Base-by-base conservation (phyloP, 192 early-diverging fungal species). In the Glomus cerebriforme region DNA sequence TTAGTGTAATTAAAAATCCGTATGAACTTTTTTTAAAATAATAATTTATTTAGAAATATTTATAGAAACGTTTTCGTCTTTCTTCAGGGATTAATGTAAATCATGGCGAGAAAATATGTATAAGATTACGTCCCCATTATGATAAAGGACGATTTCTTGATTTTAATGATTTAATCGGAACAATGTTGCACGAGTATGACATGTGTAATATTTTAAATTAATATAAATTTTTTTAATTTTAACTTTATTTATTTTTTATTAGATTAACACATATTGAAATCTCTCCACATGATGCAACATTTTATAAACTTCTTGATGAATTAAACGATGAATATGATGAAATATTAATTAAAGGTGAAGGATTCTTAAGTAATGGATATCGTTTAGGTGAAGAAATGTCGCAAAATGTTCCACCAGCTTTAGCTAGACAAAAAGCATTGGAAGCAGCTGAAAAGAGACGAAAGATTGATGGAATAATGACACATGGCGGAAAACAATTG, bases 121-220 rank as follows among this genome's bases (percentile, higher is more conserved):
- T 95, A 29, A 84, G 94, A n/a, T 79, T 95, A 62, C 85, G 94
- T 27, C 81, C 81, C 31, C 82, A 84, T 45, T 79, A 82, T 62
- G 86, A 91, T 72, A 81, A 87, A n/a, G 83, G 45, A 3, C 13
- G 26, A 17, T 94, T 95, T 84, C 77, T 88, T 17, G 84, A 86
- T 31, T 90, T 88, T 59, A 83, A 92, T 58, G 85, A 88, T 59
- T 76, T 94, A 54, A 66, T 95, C 1, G 92, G 92, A 2, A 95
- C 94, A 3, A 92, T 94, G 88, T 81, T 95, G 34, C 94, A 95
- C 76, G 94, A 94, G 84, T 85, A 75, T 45, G 27, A 75, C 19
- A 29, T 69, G 5, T 35, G 34, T 3, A n/a, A n/a, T n/a, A n/a
- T n/a, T n/a, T n/a, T n/a, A n/a, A n/a, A n/a, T n/a, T n/a, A n/a